phyloP scores from a whole-genome alignment of 805 yeast genomes.

The Maudiozyma serrabonitensis region DNA sequence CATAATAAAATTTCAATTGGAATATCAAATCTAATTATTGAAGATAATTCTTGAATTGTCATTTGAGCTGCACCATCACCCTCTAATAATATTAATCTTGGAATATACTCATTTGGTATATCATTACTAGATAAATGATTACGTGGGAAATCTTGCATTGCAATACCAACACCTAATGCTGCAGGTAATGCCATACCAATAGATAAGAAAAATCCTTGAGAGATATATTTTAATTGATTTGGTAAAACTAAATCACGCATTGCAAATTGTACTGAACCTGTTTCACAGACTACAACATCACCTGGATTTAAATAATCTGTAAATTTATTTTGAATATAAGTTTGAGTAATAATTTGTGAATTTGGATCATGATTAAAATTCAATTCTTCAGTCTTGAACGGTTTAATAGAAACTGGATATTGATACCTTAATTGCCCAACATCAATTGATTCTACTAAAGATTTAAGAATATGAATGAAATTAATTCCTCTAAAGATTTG shows the following conservation, averaged over 20 bases:
- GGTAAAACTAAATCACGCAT: slow-evolving; percentile 60
- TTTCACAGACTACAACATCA: slow-evolving; percentile 71
- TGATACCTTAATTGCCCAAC: slow-evolving; percentile 13
- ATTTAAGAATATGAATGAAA: slow-evolving; percentile 42
- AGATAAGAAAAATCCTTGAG: slow-evolving; percentile 73
- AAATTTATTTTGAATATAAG: slow-evolving; percentile 34
- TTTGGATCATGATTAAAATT: slow-evolving; percentile 5
- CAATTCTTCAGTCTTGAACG: slow-evolving; percentile 21
- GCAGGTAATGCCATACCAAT: slow-evolving; percentile 88
- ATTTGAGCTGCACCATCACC: slow-evolving; percentile 96
- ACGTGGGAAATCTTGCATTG: slow-evolving; percentile 43
- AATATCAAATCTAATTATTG: slow-evolving; percentile 48
- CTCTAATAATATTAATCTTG: slow-evolving; percentile 62
- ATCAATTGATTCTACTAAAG: slow-evolving; percentile 33
- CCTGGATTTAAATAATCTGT: slow-evolving; percentile 41
- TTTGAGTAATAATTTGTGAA: slow-evolving; percentile 38
- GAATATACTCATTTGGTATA: slow-evolving; percentile 19
- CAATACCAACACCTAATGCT: slow-evolving; percentile 72
- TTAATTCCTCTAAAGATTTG: slow-evolving; percentile 33
- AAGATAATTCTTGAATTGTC: slow-evolving; percentile 79
- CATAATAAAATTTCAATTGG: slow-evolving; percentile 63
- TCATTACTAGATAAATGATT: slow-evolving; percentile 23
- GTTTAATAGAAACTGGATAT: slow-evolving; percentile 12
- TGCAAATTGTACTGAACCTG: slow-evolving; percentile 77
- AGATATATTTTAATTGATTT: slow-evolving; percentile 37